A percentile compares a stretch with the other conserved stretches of the same genome.
Evolutionary conservation across 495 filamentous ascomycete species (phyloP).

Genomic region (Friedmanniomyces simplex): DNA sequence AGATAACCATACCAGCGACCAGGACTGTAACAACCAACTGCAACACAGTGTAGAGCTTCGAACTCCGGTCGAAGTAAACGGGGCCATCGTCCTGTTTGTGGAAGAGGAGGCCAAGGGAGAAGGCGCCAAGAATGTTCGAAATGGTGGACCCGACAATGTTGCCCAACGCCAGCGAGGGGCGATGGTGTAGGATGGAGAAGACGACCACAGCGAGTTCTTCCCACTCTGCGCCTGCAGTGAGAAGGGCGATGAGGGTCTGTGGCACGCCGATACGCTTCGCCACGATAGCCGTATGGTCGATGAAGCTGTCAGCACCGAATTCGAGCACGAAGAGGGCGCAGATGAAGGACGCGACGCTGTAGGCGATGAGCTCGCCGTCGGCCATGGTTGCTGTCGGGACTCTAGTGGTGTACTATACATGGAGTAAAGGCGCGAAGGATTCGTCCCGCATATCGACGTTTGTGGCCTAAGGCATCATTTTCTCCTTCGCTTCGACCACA

Average conservation of each 20-base stretch:
- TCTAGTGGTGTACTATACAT: no score
- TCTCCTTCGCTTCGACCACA: no score
- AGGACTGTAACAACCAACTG: constrained; percentile 35
- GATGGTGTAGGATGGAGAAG: constrained; percentile 37
- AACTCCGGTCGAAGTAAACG: constrained; percentile 35
- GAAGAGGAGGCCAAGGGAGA: constrained; percentile 43
- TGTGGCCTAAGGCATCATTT: no score
- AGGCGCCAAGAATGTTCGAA: constrained; percentile 47
- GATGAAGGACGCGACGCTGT: constrained; percentile 31
- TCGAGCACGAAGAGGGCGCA: constrained; percentile 37
- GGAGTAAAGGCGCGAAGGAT: no score
- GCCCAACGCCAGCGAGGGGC: constrained; percentile 42
- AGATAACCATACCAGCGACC: constrained; percentile 28
- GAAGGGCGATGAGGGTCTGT: constrained; percentile 39
- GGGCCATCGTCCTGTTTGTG: constrained; percentile 18
- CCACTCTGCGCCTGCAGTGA: constrained; percentile 48
- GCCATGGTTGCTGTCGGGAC: constrained; percentile 15
- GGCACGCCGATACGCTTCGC: constrained; percentile 39
- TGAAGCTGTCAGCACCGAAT: constrained; percentile 40
- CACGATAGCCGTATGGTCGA: constrained; percentile 43
- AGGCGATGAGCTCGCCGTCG: constrained; percentile 29
- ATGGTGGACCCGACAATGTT: constrained; percentile 48
- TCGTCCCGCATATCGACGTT: no score
- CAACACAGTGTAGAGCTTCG: constrained; percentile 38
- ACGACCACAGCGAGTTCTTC: constrained; percentile 50